A percentile compares a stretch with the other conserved stretches of the same genome.
phyloP scores from a whole-genome alignment of 2,329 filamentous ascomycete genomes.

The Taxawa tesnikishii region DNA sequence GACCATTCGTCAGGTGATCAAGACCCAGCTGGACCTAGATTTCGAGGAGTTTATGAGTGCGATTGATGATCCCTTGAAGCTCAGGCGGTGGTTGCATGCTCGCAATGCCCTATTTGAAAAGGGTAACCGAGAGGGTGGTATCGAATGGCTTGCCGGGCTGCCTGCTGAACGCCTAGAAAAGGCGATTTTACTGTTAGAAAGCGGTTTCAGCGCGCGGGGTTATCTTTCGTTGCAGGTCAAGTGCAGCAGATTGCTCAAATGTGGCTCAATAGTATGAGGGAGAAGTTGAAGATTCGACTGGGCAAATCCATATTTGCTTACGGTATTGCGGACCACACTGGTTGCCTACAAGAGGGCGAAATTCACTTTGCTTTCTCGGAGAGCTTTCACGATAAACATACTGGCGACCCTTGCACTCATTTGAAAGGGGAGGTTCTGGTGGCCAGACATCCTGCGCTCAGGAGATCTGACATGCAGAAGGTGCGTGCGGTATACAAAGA shows the following conservation, averaged over 20 bases:
- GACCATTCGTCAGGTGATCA: conserved; percentile 38
- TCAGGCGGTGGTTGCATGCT: conserved; percentile 43
- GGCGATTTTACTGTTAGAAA: conserved; percentile 43
- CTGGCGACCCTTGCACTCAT: conserved; percentile 40
- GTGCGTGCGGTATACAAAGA: conserved; percentile 37
- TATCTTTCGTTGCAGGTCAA: conserved; percentile 10
- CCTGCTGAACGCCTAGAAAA: conserved; percentile 39
- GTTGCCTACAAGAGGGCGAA: conserved; percentile 49
- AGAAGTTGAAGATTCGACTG: conserved; percentile 7
- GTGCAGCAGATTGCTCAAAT: neutral
- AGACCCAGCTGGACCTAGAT: conserved; percentile 37
- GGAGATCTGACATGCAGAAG: conserved; percentile 60
- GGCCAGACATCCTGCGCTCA: conserved; percentile 56
- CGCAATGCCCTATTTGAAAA: conserved; percentile 29
- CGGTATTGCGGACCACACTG: conserved; percentile 58
- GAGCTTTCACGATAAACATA: conserved; percentile 42
- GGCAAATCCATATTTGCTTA: conserved; percentile 45
- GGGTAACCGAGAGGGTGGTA: conserved; percentile 14
- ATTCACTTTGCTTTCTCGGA: conserved; percentile 56
- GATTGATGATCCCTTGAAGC: conserved; percentile 35
- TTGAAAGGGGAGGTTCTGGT: conserved; percentile 54
- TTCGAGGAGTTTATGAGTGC: conserved; percentile 40
- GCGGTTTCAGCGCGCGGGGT: conserved; percentile 12
- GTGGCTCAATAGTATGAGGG: conserved; percentile 31
- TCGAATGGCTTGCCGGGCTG: conserved; percentile 36